These are phyloP conservation scores for Arxiozyma slooffiae DNA, from an alignment of 1,139 yeast genomes.

Conservation along the genomic window DNA sequence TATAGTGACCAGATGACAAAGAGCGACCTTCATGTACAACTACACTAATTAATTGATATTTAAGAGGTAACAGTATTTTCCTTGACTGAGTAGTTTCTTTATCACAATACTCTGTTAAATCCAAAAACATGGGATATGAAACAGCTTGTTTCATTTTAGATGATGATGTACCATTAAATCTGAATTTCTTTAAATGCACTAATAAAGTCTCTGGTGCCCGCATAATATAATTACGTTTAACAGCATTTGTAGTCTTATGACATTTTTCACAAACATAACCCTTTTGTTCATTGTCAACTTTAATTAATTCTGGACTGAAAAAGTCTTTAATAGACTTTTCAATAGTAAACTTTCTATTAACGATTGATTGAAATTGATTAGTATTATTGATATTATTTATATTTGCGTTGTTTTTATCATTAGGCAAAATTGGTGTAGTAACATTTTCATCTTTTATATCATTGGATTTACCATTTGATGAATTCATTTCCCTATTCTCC, in stretches of 20 bases:
- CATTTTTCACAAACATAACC: conserved; percentile 89
- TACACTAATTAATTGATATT: conserved; percentile 71
- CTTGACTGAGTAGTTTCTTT: conserved; percentile 8
- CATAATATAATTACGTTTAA: conserved; percentile 63
- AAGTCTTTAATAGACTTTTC: conserved; percentile 69
- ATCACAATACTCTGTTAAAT: conserved; percentile 48
- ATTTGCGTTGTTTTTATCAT: neutral
- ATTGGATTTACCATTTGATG: neutral
- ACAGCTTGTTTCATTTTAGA: conserved; percentile 85
- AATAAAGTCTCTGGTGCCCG: conserved; percentile 82
- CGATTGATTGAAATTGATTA: conserved; percentile 6
- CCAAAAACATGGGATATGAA: conserved; percentile 66
- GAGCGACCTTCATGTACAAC: conserved; percentile 93
- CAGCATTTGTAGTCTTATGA: conserved; percentile 63
- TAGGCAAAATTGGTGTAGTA: neutral
- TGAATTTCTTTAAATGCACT: conserved; percentile 80
- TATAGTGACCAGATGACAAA: conserved; percentile 85
- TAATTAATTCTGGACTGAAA: conserved; percentile 69
- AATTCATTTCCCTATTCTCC: neutral
- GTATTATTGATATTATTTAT: neutral
- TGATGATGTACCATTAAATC: conserved; percentile 67
- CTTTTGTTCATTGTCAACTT: conserved; percentile 52
- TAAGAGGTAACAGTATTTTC: conserved; percentile 37
- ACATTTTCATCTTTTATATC: neutral
- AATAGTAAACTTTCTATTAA: conserved; percentile 44